A percentile compares a stretch with the other conserved stretches of the same genome.
phyloP scores from a whole-genome alignment of 495 filamentous ascomycete species.

The Trichocladium antarcticum region DNA sequence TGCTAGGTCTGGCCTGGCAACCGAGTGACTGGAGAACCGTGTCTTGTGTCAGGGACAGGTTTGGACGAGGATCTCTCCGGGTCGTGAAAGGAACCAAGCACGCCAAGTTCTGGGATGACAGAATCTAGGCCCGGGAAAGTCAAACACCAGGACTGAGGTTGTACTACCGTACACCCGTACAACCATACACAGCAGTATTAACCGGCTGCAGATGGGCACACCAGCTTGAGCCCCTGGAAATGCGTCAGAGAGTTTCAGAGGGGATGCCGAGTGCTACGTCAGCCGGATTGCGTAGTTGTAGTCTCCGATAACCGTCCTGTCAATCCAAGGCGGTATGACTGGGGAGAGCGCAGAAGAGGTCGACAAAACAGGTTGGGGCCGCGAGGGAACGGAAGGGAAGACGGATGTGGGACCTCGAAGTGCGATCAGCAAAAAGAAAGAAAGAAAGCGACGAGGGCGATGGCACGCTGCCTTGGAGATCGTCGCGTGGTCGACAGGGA shows the following conservation, averaged over 20 bases:
- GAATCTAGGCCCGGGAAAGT: neutral
- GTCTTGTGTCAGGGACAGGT: neutral
- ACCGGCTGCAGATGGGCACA: constrained; percentile 4
- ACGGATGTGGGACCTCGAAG: constrained; percentile 7
- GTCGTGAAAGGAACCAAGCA: neutral
- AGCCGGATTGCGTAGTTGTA: neutral
- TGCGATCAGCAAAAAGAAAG: constrained; percentile 18
- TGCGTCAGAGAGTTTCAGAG: constrained; percentile 28
- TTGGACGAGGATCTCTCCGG: neutral
- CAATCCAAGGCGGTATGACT: neutral
- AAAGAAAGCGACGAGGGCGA: constrained; percentile 2
- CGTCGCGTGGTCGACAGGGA: constrained; percentile 25
- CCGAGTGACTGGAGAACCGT: neutral
- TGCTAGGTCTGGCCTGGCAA: neutral
- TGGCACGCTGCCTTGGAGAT: constrained; percentile 10
- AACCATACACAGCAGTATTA: constrained; percentile 5
- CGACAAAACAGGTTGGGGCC: neutral
- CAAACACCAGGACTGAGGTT: neutral
- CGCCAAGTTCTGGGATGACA: neutral
- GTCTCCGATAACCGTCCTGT: no score
- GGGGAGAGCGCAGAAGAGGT: neutral
- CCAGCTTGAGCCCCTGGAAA: constrained; percentile 9
- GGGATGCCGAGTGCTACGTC: constrained; percentile 20
- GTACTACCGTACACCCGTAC: no score
- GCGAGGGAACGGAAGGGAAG: neutral